Conservation (phyloP, 2,329 filamentous ascomycete species). For the Colletotrichum sp. region DNA sequence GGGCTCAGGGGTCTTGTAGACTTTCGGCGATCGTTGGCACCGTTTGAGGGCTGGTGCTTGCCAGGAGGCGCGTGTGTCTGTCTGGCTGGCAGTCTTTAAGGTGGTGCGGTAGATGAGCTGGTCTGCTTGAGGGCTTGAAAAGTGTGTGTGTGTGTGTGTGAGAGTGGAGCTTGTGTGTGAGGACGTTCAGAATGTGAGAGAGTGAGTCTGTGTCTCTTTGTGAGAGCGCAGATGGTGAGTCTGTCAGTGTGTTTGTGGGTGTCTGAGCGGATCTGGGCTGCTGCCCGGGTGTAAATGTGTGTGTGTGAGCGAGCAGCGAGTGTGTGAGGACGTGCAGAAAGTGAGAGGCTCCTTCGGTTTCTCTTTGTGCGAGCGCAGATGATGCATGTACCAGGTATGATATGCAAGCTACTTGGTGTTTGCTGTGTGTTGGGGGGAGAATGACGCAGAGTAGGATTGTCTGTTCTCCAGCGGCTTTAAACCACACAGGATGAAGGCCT, state of each 20-base stretch:
- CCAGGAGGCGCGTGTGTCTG: conserved; percentile 14
- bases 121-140: not conserved
- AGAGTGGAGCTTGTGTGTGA: not conserved
- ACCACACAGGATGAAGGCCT: not conserved
- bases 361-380: not conserved
- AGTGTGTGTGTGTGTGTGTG: not conserved
- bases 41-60: conserved; percentile 18
- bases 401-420: not conserved
- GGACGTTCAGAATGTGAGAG: not conserved
- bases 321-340: not conserved
- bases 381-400: not conserved
- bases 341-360: not conserved
- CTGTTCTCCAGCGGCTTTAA: not conserved
- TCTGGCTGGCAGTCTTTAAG: not conserved
- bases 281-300: no score
- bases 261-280: no score
- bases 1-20: conserved; percentile 21
- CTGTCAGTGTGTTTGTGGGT: no score
- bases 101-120: not conserved
- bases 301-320: not conserved
- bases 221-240: not conserved
- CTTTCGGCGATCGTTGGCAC: conserved; percentile 19
- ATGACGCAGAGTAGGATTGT: not conserved
- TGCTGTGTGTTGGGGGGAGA: not conserved
- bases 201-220: not conserved